phyloP scores from a whole-genome alignment of 1,284 basidiomycete species.

The Blastosporella zonata region DNA sequence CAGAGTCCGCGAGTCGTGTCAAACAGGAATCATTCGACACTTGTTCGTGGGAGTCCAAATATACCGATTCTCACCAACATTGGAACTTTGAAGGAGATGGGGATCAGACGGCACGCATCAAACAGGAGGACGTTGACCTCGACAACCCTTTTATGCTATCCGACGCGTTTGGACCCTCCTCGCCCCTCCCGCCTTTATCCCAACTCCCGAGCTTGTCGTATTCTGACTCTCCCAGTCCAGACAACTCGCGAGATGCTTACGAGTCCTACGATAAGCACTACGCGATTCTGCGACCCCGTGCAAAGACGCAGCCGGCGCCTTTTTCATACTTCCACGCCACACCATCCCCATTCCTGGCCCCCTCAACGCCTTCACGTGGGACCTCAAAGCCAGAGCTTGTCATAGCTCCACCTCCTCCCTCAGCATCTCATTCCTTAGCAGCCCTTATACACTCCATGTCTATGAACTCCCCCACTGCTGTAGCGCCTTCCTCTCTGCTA shows the following conservation, averaged over 20 bases:
- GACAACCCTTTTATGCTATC: constrained; percentile 30
- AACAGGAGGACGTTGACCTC: constrained; percentile 42
- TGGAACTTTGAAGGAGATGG: constrained; percentile 26
- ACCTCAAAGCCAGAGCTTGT: constrained; percentile 16
- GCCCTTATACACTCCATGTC: constrained; percentile 37
- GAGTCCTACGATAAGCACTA: constrained; percentile 21
- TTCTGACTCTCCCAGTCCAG: constrained; percentile 22
- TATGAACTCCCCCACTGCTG: constrained; percentile 31
- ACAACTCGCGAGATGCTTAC: constrained; percentile 16
- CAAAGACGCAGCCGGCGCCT: constrained; percentile 32
- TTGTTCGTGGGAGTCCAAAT: constrained; percentile 46
- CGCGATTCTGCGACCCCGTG: constrained; percentile 32
- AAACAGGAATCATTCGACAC: constrained; percentile 45
- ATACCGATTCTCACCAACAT: constrained; percentile 17
- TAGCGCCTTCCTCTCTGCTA: constrained; percentile 24
- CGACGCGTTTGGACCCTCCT: constrained; percentile 16
- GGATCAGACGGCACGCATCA: constrained; percentile 32
- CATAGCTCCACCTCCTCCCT: constrained; percentile 19
- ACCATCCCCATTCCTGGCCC: constrained; percentile 11
- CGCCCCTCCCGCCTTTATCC: constrained; percentile 25
- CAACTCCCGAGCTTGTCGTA: constrained; percentile 26
- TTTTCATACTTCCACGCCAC: constrained; percentile 22
- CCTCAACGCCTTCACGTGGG: constrained; percentile 16
- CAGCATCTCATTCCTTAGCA: constrained; percentile 28
- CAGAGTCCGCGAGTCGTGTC: constrained; percentile 28